Conservation (phyloP, 257 asterid species). For the Solanum chiquidenum region DNA sequence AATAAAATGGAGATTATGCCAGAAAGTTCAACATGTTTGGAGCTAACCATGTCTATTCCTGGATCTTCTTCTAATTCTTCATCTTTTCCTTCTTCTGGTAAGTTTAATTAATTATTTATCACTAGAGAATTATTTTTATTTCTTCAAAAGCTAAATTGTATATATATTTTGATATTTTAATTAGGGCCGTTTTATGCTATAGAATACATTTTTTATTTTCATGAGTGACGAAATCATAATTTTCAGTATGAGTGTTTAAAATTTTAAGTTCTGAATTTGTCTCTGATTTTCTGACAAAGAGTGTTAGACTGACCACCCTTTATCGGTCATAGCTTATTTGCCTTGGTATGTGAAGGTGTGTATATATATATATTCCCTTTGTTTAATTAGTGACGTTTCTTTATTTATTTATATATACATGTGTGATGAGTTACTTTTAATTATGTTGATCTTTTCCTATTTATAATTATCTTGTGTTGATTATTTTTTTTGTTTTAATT, state of each 20-base stretch:
- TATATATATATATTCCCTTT: neutral
- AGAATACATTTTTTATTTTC: neutral
- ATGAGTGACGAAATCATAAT: neutral
- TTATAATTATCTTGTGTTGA: neutral
- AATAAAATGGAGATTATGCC: slow-evolving; percentile 28
- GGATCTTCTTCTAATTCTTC: slow-evolving; percentile 42
- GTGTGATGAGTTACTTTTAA: neutral
- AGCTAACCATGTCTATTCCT: slow-evolving; percentile 57
- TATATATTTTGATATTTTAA: neutral
- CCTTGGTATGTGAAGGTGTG: neutral
- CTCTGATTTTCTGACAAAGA: neutral
- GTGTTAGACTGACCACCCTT: neutral
- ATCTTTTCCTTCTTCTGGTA: slow-evolving; percentile 49
- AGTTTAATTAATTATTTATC: neutral
- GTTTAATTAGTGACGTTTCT: neutral
- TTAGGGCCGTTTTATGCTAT: neutral
- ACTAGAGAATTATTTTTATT: neutral
- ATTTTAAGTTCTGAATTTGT: neutral
- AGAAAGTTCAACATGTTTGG: slow-evolving; percentile 30
- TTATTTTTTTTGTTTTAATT: neutral
- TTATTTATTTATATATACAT: too few species aligned
- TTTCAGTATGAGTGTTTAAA: neutral
- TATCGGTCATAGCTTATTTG: neutral
- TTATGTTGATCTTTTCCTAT: neutral
- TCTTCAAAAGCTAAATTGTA: neutral